These are phyloP conservation scores for Bisporella sp. DNA, from an alignment of 2,329 filamentous ascomycete species.

Conservation along the genomic window DNA sequence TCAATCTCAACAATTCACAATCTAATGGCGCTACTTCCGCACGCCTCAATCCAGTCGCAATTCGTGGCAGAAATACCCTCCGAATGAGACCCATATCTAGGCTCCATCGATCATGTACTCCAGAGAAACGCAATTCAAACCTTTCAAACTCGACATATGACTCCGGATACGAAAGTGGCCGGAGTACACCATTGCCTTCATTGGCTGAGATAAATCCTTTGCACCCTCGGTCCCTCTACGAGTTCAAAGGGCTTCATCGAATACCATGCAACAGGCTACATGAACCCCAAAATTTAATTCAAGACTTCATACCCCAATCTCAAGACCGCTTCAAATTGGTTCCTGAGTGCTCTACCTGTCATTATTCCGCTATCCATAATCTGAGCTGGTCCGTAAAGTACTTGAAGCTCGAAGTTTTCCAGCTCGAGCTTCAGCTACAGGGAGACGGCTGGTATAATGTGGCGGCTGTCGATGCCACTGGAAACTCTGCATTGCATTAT, in stretches of 20 bases:
- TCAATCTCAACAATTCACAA: conserved; percentile 1
- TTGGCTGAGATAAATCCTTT: not conserved
- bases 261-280: conserved; percentile 9
- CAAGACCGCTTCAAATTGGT: conserved; percentile 4
- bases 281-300: conserved; percentile 5
- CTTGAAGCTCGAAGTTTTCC: conserved; percentile 13
- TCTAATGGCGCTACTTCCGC: not conserved
- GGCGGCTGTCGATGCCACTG: conserved; percentile 7
- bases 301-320: not conserved
- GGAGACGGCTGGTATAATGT: conserved; percentile 4
- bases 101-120: not conserved
- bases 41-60: not conserved
- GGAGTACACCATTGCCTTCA: conserved; percentile 1
- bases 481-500: conserved; percentile 10
- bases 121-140: conserved; percentile 6
- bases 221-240: conserved; percentile 5
- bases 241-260: conserved; percentile 14
- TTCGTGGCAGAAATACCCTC: conserved; percentile 2
- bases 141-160: conserved; percentile 7
- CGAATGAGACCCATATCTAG: conserved; percentile 6
- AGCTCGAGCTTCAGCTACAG: conserved; percentile 7
- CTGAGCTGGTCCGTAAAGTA: conserved; percentile 12
- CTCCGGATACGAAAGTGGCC: conserved; percentile 12
- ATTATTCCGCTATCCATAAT: conserved; percentile 13
- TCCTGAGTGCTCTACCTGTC: conserved; percentile 7